These are phyloP conservation scores for Xeromyces bisporus DNA, from an alignment of 495 filamentous ascomycete species.

Conservation along the genomic window DNA sequence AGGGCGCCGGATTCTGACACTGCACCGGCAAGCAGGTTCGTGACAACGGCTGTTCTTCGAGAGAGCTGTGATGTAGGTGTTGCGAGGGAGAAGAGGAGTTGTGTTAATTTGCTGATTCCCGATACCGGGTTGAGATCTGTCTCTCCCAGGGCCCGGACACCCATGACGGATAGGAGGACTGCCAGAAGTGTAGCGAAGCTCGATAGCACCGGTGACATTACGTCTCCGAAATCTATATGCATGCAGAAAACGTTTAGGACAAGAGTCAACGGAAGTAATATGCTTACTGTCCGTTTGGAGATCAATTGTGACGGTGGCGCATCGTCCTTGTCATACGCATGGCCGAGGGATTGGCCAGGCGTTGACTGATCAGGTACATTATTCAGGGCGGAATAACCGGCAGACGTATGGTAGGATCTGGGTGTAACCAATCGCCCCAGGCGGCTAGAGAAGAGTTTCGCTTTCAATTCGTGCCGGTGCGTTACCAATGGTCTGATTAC, in stretches of 20 bases:
- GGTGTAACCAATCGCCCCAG: constrained; percentile 12
- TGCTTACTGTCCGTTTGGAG: constrained; percentile 47
- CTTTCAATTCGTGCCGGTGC: constrained; percentile 20
- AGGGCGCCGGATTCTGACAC: constrained; percentile 75
- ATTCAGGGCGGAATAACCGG: constrained; percentile 26
- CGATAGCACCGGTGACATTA: constrained; percentile 47
- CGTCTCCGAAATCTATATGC: constrained; percentile 56
- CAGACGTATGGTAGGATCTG: constrained; percentile 12
- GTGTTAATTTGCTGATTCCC: constrained; percentile 90
- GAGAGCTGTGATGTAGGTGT: constrained; percentile 56
- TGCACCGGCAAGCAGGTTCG: constrained; percentile 89
- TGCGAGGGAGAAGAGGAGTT: constrained; percentile 81
- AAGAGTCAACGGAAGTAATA: constrained; percentile 61
- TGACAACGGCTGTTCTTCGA: constrained; percentile 50
- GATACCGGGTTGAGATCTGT: constrained; percentile 95
- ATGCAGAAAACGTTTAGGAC: constrained; percentile 65
- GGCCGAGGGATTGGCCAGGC: neutral
- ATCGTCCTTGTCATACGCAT: constrained; percentile 35
- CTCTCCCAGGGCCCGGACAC: constrained; percentile 84
- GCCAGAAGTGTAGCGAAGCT: constrained; percentile 71
- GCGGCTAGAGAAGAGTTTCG: constrained; percentile 12
- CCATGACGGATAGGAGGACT: constrained; percentile 83
- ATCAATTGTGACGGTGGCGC: constrained; percentile 73
- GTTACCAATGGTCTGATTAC: constrained; percentile 42
- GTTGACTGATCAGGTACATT: constrained; percentile 12